phyloP scores from a whole-genome alignment of 768 basidiomycete genomes.

The Boletus pseudopeckii region DNA sequence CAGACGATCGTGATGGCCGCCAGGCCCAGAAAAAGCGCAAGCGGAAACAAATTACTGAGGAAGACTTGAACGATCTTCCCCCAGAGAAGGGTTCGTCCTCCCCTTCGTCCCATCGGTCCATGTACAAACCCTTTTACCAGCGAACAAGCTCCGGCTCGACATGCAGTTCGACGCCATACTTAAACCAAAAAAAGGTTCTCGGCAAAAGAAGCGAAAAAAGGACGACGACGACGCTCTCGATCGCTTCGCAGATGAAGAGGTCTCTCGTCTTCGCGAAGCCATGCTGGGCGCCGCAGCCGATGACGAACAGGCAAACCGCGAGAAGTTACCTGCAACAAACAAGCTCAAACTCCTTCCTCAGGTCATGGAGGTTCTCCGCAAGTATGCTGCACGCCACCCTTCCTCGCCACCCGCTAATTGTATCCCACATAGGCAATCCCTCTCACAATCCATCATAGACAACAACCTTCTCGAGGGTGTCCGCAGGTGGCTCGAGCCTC shows the following conservation, averaged over 20 bases:
- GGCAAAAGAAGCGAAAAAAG: constrained; percentile 68
- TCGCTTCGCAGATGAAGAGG: constrained; percentile 85
- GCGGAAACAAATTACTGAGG: constrained; percentile 56
- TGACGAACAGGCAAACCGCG: constrained; percentile 76
- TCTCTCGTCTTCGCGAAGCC: constrained; percentile 78
- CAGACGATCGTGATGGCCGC: constrained; percentile 40
- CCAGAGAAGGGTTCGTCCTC: constrained; percentile 67
- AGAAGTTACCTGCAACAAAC: constrained; percentile 75
- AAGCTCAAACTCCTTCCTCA: constrained; percentile 85
- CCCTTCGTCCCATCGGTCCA: not conserved
- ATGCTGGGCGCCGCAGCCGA: constrained; percentile 87
- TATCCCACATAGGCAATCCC: constrained; percentile 57
- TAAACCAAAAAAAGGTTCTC: constrained; percentile 68
- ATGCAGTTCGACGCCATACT: constrained; percentile 85
- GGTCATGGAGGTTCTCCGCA: constrained; percentile 90
- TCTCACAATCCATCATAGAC: constrained; percentile 91
- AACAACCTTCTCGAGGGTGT: constrained; percentile 92
- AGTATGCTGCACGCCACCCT: constrained; percentile 46
- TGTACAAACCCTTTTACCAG: constrained; percentile 37
- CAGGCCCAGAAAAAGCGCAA: constrained; percentile 52
- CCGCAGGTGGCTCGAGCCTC: constrained; percentile 88
- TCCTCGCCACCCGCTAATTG: not conserved
- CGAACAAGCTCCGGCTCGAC: constrained; percentile 71
- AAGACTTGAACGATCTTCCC: constrained; percentile 64
- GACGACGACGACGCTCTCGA: constrained; percentile 82